Evolutionary conservation across 2,329 filamentous ascomycete genomes (phyloP), one percentile per base, ranked within the genome.

Genomic region (Venturia oleaginea): DNA sequence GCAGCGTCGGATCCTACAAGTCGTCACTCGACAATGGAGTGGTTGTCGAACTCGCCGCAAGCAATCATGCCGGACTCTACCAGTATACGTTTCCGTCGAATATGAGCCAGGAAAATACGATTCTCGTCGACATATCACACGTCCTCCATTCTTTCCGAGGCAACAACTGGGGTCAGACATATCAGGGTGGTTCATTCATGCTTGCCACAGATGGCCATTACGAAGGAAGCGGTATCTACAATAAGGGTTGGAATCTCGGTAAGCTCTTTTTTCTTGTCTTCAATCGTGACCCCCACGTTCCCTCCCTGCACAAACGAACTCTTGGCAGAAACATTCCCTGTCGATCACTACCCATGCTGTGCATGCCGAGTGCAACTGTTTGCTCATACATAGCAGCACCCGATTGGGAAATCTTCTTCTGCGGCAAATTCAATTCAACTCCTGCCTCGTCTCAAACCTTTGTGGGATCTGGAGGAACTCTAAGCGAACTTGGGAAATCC

Each of bases 61-160:
- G 83, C 0, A 72, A 77, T 1, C 84, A 81, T 67, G 82, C 84
- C 0, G 85, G 84, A 2, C 68, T 87, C 34, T 85, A 83, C 68
- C 78, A 81, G 62, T 88, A 89, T 68, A 79, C 74, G 0, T 89
- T 88, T 64, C 82, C 85, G 0, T 32, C 48, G n/a, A 46, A 46
- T 8, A 65, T 71, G 4, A 67, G 69, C 37, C 74, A 68, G 1
- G 67, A 70, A 1, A 69, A 73, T 2, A 78, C 83, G 51, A 69
- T 88, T 19, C 77, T 88, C 30, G 82, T 86, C 6, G 86, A 89
- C 70, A 83, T 88, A 8, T 87, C 85, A 1, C 86, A 89, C 66
- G 72, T 76, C n/a, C 74, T 89, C 46, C 80, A 84, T 1, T 87
- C 85, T 1, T 87, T 81, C 65, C 78, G 85, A 42, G 83, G 84